phyloP scores from a whole-genome alignment of 2,329 filamentous ascomycete genomes.

The Alternaria gansuensis region DNA sequence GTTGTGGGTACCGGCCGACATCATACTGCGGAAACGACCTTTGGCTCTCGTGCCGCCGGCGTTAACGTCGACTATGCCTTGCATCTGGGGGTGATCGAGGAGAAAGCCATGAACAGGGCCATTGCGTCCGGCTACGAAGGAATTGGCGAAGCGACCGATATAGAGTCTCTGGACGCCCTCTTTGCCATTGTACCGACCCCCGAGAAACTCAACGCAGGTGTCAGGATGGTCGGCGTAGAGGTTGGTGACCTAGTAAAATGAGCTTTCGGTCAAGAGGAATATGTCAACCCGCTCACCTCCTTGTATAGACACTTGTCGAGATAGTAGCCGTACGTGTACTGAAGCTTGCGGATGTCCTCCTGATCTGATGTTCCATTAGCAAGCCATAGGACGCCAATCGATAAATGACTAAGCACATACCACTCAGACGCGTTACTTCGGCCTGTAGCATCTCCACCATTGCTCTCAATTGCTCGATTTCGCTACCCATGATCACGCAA shows the following conservation, averaged over 20 bases:
- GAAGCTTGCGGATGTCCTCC: conserved; percentile 64
- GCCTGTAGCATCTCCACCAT: conserved; percentile 41
- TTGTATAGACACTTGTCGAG: conserved; percentile 68
- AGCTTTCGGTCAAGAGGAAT: not conserved
- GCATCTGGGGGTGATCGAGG: conserved; percentile 66
- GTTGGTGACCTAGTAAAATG: conserved; percentile 38
- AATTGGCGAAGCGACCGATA: conserved; percentile 60
- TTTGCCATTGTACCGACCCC: conserved; percentile 63
- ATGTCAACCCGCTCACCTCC: conserved; percentile 51
- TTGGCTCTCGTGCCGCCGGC: conserved; percentile 59
- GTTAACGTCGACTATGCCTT: conserved; percentile 64
- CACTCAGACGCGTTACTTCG: conserved; percentile 42
- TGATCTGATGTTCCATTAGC: conserved; percentile 55
- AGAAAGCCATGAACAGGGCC: conserved; percentile 66
- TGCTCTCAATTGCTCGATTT: conserved; percentile 43
- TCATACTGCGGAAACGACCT: conserved; percentile 64
- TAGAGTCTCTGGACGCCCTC: conserved; percentile 63
- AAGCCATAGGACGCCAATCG: conserved; percentile 5
- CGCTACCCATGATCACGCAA: conserved; percentile 34
- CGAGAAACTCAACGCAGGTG: conserved; percentile 65
- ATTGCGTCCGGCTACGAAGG: conserved; percentile 64
- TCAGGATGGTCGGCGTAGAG: conserved; percentile 64
- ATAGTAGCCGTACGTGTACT: conserved; percentile 68
- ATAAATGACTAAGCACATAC: conserved; percentile 24
- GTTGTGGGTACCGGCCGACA: conserved; percentile 65